phyloP scores from a whole-genome alignment of 306 rosid species.

The cucumber (Cucumis sativus) region Cucumber_9930_V3 NC_026658.2:16959001-16959500 shows the following conservation, averaged over 20 bases:
- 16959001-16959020: background rate
- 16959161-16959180: conserved; percentile 1
- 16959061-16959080: background rate
- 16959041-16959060: background rate
- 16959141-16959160: background rate
- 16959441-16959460: no score
- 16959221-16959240: background rate
- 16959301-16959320: background rate
- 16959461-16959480: no score
- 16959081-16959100: background rate
- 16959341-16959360: background rate
- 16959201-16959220: background rate
- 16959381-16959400: no score
- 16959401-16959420: no score
- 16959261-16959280: no score
- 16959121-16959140: background rate
- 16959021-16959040: background rate
- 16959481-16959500: no score
- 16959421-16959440: no score
- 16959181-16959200: background rate
- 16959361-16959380: no score
- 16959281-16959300: background rate
- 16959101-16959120: background rate
- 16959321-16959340: no score
- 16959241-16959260: background rate